phyloP scores from a whole-genome alignment of 225 moss, liverwort and hornwort genomes.

The Ulota crispa region DNA sequence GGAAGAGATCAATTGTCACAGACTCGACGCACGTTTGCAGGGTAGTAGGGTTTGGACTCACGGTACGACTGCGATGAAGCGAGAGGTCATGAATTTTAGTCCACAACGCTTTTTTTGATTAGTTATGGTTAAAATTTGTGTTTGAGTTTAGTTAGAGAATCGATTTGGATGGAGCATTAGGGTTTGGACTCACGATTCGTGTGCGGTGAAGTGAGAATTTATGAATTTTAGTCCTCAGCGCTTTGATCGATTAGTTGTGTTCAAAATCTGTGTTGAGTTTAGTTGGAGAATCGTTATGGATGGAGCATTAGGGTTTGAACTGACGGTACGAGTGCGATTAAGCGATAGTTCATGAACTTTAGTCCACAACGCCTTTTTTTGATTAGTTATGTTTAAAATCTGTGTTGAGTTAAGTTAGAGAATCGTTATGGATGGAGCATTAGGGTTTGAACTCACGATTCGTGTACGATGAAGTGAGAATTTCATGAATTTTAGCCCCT shows the following conservation, averaged over 20 bases:
- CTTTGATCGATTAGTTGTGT: background rate
- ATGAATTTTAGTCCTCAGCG: too few relatives aligned
- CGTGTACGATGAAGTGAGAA: too few relatives aligned
- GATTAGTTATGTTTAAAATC: background rate
- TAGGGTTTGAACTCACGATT: slow-evolving; percentile 25
- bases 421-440: slow-evolving; percentile 25
- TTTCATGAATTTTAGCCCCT: too few relatives aligned
- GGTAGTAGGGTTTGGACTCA: slow-evolving; percentile 27
- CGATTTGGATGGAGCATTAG: slow-evolving; percentile 31
- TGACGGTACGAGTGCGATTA: slow-evolving; percentile 16
- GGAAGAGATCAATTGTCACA: slow-evolving; percentile 1
- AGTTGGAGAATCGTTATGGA: background rate
- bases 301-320: slow-evolving; percentile 23
- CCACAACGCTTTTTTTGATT: background rate
- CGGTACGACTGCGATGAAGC: slow-evolving; percentile 19
- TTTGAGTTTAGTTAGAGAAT: background rate
- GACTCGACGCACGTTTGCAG: slow-evolving; percentile 28
- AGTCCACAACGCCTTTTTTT: background rate
- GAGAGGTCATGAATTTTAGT: slow-evolving; percentile 7
- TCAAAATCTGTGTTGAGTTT: background rate
- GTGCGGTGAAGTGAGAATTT: too few relatives aligned
- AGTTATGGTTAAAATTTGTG: background rate
- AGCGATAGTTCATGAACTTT: slow-evolving; percentile 15
- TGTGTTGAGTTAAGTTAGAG: background rate
- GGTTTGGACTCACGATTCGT: slow-evolving; percentile 8